Evolutionary conservation across 768 basidiomycete genomes (phyloP), one percentile per base, ranked within the genome.

Genomic region (Boletellus ananiceps): DNA sequence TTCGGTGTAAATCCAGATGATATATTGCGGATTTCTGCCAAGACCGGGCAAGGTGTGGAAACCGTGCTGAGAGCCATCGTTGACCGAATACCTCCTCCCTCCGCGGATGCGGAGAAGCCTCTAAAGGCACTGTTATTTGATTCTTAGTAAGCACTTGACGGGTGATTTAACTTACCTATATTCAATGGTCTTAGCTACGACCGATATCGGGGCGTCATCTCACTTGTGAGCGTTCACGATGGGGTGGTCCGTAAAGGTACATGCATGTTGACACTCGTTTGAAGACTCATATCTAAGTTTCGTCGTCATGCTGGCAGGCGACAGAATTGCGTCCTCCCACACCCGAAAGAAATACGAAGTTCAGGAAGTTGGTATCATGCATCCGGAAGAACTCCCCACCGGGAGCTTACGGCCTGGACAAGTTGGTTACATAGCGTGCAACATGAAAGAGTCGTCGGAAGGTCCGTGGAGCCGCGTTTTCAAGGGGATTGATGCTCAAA

Each of bases 391-490:
- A 66, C 73, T 84, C n/a, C 76, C 88, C 12, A 87, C 85, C 0
- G 71, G 71, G 11, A 76, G 74, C 47, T 70, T 93, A 40, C 76
- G 77, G 48, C 79, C 87, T 32, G 90, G 90, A 6, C 90, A 93
- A 69, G 91, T 93, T 15, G 89, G 91, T 14, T 93, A 82, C 60
- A 78, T 91, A 49, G 88, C 92, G 1, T 98, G 95, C 68, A 95
- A 93, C 63, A 98, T 99, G 95, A 99, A 97, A 67, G 88, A 96
- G 58, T 88, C 89, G 9, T 82, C 88, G 13, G 93, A 98, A 75
- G 93, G 93, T 93, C 48, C 37, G 62, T 44, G 32, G 13, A 32
- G 12, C 13, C 25, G 1, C 9, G 6, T 29, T 35, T 44, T 25
- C 12, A 8, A n/a, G 14, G 11, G 27, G 34, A n/a, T 33, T 35